A percentile compares a stretch with the other conserved stretches of the same genome.
Conservation (phyloP, 179 eudicot species). For the Silene vulgaris region DNA sequence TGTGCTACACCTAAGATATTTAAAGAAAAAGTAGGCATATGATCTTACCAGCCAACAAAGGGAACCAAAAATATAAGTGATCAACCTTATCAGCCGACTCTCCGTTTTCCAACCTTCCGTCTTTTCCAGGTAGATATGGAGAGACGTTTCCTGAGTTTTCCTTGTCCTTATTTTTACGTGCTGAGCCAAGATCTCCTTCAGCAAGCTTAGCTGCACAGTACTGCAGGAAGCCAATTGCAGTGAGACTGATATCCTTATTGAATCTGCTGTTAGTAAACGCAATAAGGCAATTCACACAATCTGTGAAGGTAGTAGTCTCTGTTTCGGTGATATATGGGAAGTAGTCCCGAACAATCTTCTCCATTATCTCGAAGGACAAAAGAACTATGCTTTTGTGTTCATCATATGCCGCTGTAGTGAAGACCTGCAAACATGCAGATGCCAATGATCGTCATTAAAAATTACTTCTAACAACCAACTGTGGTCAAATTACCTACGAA, state of each 20-base stretch:
- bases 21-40: not conserved
- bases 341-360: constrained; percentile 91
- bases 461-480: not conserved
- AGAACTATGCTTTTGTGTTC: constrained; percentile 95
- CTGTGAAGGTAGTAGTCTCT: constrained; percentile 97
- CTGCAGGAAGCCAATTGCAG: constrained; percentile 90
- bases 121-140: constrained; percentile 51
- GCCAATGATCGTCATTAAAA: not conserved
- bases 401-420: constrained; percentile 96
- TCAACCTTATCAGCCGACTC: constrained; percentile 62
- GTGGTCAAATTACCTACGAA: not conserved
- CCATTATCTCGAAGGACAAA: constrained; percentile 86
- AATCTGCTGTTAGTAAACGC: constrained; percentile 94
- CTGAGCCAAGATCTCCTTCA: constrained; percentile 76
- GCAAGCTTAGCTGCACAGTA: constrained; percentile 97
- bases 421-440: constrained; percentile 53
- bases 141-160: constrained; percentile 54
- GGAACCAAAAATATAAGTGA: constrained; percentile 95
- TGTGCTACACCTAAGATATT: not conserved
- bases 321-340: constrained; percentile 95
- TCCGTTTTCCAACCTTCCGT: constrained; percentile 52
- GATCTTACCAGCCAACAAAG: constrained; percentile 86
- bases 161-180: constrained; percentile 45
- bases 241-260: constrained; percentile 85
- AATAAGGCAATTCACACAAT: constrained; percentile 88